Percentiles rank a stretch among this genome's conserved stretches.
Evolutionary conservation across 768 basidiomycete species (phyloP).

Genomic region (Phlebiopsis flavidoalba): DNA sequence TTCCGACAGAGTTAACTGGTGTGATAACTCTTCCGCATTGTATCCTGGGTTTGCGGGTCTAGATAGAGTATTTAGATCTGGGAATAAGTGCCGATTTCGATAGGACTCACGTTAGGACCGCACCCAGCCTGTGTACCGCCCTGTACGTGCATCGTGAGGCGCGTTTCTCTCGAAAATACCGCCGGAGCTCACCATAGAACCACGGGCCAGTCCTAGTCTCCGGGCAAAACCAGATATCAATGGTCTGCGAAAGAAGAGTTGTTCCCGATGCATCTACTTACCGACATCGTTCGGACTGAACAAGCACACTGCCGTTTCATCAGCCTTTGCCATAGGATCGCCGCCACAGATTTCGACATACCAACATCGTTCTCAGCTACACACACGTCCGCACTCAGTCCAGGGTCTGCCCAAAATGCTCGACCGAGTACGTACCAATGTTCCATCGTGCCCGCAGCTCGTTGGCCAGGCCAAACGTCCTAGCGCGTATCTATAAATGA

Average conservation of each 20-base stretch:
- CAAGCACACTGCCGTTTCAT: slow-evolving; percentile 41
- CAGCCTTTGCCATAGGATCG: background rate
- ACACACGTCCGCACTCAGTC: background rate
- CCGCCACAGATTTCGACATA: slow-evolving; percentile 23
- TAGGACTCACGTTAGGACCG: slow-evolving; percentile 46
- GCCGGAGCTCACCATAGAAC: slow-evolving; percentile 19
- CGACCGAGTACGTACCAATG: slow-evolving; percentile 31
- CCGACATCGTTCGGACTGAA: slow-evolving; percentile 65
- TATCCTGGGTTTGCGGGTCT: slow-evolving; percentile 28
- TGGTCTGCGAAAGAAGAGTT: background rate
- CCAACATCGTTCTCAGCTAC: slow-evolving; percentile 48
- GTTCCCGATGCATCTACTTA: slow-evolving; percentile 7
- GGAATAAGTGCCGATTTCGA: background rate
- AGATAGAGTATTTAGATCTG: background rate
- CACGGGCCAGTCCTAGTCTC: slow-evolving; percentile 23
- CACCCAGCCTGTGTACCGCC: slow-evolving; percentile 53
- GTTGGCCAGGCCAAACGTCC: slow-evolving; percentile 46
- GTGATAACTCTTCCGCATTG: slow-evolving; percentile 25
- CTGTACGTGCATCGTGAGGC: slow-evolving; percentile 4
- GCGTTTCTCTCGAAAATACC: background rate
- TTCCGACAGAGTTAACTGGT: slow-evolving; percentile 24
- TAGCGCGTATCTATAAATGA: slow-evolving; percentile 35
- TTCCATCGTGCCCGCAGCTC: slow-evolving; percentile 36
- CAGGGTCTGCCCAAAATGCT: background rate
- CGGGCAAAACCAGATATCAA: background rate